Base-by-base conservation (phyloP, 2,329 filamentous ascomycete species). In the Hymenoscyphus fructigenus region DNA sequence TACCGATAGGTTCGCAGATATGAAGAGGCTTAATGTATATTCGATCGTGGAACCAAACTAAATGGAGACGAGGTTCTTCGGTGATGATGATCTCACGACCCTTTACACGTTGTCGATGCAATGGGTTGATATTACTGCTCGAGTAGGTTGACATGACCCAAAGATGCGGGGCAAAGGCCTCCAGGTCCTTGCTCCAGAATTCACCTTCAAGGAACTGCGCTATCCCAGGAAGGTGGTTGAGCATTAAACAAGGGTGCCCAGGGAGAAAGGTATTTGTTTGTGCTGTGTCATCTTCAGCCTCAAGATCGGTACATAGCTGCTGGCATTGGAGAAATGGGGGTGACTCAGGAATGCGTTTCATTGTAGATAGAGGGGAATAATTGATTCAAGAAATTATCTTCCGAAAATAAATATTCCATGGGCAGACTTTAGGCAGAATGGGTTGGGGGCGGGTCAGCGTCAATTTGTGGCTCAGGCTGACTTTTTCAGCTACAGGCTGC, bases 1-100 rank as follows among this genome's bases (percentile, higher is more conserved):
- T 71, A 62, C 0, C 61, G 53, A 63, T 78, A 79, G n/a, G 5
- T 74, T 26, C 66, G 64, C 6, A 79, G 64, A 29, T 75, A 75
- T 2, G 50, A 1, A 55, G 50, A 55, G 50, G 50, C 50, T 55
- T 55, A 1, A 61, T 44, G 3, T 73, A 76, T 12, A 76, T 73
- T 2, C 66, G 65, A 10, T 71, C 65, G 26, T 74, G 60, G 23
- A 67, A 67, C 72, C 72, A 75, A 3, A 79, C 71, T 0, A 79
- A 69, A 67, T 79, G 75, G 12, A 76, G 69, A 34, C 74, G 69
- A 0, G 75, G 70, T n/a, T 75, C 63, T 64, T 78, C 76, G 14
- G 75, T 74, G n/a, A 77, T 57, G 6, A 77, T 38, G 20, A 79
- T 75, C 1, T 67, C 53, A 7, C 75, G 75, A 1, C 67, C 66